Evolutionary conservation across 2,329 filamentous ascomycete genomes (phyloP).

Genomic region (Exophiala sideris): DNA sequence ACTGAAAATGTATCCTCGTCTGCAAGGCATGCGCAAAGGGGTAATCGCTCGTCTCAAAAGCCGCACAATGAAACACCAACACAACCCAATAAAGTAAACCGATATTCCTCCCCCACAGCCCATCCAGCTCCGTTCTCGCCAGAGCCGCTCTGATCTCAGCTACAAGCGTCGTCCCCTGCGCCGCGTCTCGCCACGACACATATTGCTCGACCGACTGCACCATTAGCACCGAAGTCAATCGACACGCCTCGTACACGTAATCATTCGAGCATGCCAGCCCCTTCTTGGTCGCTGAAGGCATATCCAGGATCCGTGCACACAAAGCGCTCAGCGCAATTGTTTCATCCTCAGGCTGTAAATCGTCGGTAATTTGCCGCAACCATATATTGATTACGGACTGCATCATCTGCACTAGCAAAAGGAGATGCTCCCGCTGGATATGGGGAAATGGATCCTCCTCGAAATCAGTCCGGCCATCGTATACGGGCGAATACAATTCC

Average conservation of each 20-base stretch:
- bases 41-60: constrained; percentile 14
- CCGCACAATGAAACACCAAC: constrained; percentile 15
- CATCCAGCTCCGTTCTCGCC: constrained; percentile 8
- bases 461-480: constrained; percentile 9
- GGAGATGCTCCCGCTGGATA: constrained; percentile 3
- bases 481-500: constrained; percentile 14
- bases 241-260: constrained; percentile 15
- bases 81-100: constrained; percentile 16
- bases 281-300: constrained; percentile 8
- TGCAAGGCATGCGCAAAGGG: constrained; percentile 6
- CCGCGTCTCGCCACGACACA: constrained; percentile 3
- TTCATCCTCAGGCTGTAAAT: background rate
- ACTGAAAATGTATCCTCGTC: constrained; percentile 8
- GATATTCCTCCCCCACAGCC: constrained; percentile 12
- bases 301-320: constrained; percentile 2
- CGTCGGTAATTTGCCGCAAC: constrained; percentile 1
- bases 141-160: constrained; percentile 4
- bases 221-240: constrained; percentile 13
- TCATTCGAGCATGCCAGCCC: constrained; percentile 9
- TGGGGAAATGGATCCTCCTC: constrained; percentile 13
- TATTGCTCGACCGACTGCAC: constrained; percentile 6
- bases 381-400: constrained; percentile 12
- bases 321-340: constrained; percentile 1
- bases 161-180: constrained; percentile 1
- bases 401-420: constrained; percentile 13